A percentile compares a stretch with the other conserved stretches of the same genome.
phyloP scores from a whole-genome alignment of 257 asterid species.

The Coffea canephora region DNA sequence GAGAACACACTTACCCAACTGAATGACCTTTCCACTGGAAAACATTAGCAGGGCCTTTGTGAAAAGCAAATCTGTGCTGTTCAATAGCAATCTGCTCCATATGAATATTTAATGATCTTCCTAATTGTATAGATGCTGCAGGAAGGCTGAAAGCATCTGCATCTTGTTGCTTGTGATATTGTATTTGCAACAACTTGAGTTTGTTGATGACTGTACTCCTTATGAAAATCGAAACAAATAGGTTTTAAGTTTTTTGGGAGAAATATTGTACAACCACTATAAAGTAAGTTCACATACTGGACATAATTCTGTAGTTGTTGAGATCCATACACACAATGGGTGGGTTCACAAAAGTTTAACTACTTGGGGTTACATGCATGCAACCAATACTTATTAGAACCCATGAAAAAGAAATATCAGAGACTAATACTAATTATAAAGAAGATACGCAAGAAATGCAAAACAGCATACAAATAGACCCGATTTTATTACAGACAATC shows the following conservation, averaged over 20 bases:
- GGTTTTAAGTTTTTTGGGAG: not conserved
- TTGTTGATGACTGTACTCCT: constrained; percentile 65
- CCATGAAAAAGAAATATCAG: not conserved
- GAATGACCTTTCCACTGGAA: constrained; percentile 87
- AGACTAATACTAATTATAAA: not conserved
- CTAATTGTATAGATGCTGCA: constrained; percentile 36
- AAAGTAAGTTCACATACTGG: not conserved
- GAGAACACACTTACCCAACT: constrained; percentile 47
- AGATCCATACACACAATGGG: not conserved
- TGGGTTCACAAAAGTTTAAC: not conserved
- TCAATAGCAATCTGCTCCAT: constrained; percentile 73
- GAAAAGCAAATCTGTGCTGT: constrained; percentile 53
- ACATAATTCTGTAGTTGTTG: not conserved
- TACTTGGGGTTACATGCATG: not conserved
- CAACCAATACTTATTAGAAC: not conserved
- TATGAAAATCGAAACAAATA: constrained; percentile 12
- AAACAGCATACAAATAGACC: not conserved
- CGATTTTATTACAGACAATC: not conserved
- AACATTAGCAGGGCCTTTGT: constrained; percentile 42
- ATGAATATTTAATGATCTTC: constrained; percentile 40
- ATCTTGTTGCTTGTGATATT: constrained; percentile 46
- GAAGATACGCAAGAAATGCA: not conserved
- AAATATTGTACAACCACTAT: not conserved
- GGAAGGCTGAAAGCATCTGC: constrained; percentile 27
- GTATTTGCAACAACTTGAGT: constrained; percentile 68